Evolutionary conservation across 257 asterid species (phyloP).

Genomic region (Capsicum chinense): DNA sequence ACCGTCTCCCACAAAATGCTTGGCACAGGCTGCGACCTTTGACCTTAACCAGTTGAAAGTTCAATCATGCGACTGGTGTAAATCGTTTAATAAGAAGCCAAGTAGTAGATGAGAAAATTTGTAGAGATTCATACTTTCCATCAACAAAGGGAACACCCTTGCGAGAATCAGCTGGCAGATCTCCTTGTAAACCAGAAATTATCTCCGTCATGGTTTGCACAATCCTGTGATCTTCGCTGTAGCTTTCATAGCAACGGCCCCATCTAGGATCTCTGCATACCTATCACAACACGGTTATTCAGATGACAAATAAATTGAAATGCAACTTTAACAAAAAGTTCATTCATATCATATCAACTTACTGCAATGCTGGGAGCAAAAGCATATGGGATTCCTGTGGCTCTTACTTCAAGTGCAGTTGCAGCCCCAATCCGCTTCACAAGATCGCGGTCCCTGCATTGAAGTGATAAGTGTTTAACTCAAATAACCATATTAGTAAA

Average conservation of each 20-base stretch:
- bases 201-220: constrained; percentile 42
- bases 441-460: constrained; percentile 42
- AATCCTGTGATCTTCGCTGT: constrained; percentile 43
- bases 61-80: background rate
- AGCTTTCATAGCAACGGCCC: constrained; percentile 55
- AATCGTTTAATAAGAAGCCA: background rate
- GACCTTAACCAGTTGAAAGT: constrained; percentile 24
- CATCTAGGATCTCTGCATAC: constrained; percentile 43
- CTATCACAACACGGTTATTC: background rate
- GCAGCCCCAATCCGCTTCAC: constrained; percentile 50
- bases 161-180: constrained; percentile 33
- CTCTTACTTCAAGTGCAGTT: constrained; percentile 52
- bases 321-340: background rate
- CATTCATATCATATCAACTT: constrained; percentile 13
- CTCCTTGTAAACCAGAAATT: constrained; percentile 49
- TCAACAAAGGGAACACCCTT: constrained; percentile 39
- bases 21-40: constrained; percentile 48
- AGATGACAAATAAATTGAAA: background rate
- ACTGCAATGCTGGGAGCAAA: constrained; percentile 55
- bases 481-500: background rate
- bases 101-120: background rate
- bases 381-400: constrained; percentile 49
- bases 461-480: background rate
- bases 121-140: constrained; percentile 38
- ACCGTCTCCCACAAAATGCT: constrained; percentile 52